Evolutionary conservation across 1,139 yeast genomes (phyloP), one percentile per base, ranked within the genome.

Genomic region (Zhuliangozyma blackwelliae): DNA sequence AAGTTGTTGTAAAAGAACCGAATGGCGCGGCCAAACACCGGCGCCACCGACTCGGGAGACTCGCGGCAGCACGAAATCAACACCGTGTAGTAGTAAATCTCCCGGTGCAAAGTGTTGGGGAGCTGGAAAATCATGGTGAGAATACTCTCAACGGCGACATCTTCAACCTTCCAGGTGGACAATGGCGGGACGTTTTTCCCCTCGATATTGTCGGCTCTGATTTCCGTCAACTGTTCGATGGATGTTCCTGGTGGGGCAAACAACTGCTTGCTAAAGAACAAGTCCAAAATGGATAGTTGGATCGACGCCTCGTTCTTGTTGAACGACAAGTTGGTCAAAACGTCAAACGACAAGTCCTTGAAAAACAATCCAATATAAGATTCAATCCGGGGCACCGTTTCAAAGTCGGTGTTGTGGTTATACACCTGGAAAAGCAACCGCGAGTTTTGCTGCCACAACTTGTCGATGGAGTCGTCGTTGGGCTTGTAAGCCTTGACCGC

Each of bases 11-110:
- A 94, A 50, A 92, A 75, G 54, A 77, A 87, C 49, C 97, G 75
- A 48, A 94, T 82, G 2, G 96, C 95, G 47, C 97, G 78, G 32
- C 97, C 98, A 56, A 94, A 79, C 1, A 90, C 95, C 3, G 97
- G 97, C 1, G 97, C 97, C 55, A 90, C 82, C 1, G 95, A 89
- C 46, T 82, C 86, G 3, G 96, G 94, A 23, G 92, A 87, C 61
- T 73, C 78, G 48, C 83, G 79, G 62, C 98, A 92, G 37, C 95
- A 87, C 47, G 92, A 89, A 32, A 89, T 88, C 41, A 94, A 68
- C n/a, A 90, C 79, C 2, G 95, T 75, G 57, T 88, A 88, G 60
- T 84, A 92, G 58, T 89, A 92, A 31, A 89, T 84, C 42, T 68
- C 76, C 29, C 81, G 79, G 45, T 84, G 82, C 26, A 79, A 69